Evolutionary conservation across 192 early-diverging fungal genomes (phyloP).

Genomic region (Coemansia sp.): DNA sequence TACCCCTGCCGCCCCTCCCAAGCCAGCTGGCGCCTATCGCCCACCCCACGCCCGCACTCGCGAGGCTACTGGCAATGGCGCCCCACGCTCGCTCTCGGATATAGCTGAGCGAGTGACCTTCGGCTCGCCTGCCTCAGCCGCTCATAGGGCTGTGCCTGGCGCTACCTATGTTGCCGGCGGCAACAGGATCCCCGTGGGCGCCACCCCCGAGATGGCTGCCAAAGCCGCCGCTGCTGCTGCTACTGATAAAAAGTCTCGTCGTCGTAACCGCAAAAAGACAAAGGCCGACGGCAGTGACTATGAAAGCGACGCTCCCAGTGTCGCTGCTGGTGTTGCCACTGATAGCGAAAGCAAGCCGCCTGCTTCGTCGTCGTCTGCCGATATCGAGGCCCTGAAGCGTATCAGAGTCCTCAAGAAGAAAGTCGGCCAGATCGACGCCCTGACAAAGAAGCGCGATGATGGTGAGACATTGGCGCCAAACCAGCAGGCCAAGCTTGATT

Average conservation of each 20-base stretch:
- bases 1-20: slow-evolving; percentile 26
- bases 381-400: slow-evolving; percentile 82
- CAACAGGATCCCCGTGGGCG: slow-evolving; percentile 35
- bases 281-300: slow-evolving; percentile 62
- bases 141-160: slow-evolving; percentile 24
- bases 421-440: slow-evolving; percentile 83
- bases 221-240: slow-evolving; percentile 11
- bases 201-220: slow-evolving; percentile 18
- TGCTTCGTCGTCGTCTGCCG: slow-evolving; percentile 15
- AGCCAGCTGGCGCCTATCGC: slow-evolving; percentile 66
- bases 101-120: slow-evolving; percentile 41
- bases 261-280: slow-evolving; percentile 77
- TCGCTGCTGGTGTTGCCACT: slow-evolving; percentile 17
- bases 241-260: slow-evolving; percentile 66
- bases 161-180: slow-evolving; percentile 21
- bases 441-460: slow-evolving; percentile 74
- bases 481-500: slow-evolving; percentile 45
- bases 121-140: slow-evolving; percentile 14
- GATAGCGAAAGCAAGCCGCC: neutral
- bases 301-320: slow-evolving; percentile 14
- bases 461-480: slow-evolving; percentile 81
- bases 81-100: slow-evolving; percentile 45
- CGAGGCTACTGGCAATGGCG: slow-evolving; percentile 16
- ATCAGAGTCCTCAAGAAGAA: slow-evolving; percentile 90
- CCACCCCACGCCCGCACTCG: slow-evolving; percentile 70